phyloP scores from a whole-genome alignment of 176 grass and related monocot genomes.

The Bothriochloa decipiens region DNA sequence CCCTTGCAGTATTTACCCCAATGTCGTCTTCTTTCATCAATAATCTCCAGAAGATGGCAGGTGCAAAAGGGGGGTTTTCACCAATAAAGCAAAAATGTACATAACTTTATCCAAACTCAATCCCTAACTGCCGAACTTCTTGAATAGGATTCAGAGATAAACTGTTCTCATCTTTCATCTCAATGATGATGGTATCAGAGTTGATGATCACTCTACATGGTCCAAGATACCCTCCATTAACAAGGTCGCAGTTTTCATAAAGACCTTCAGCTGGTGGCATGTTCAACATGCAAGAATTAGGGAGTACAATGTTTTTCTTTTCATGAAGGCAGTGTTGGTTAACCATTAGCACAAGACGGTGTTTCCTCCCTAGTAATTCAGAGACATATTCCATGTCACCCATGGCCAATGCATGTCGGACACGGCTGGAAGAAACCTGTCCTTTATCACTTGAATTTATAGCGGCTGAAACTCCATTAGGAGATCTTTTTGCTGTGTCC shows the following conservation, averaged over 20 bases:
- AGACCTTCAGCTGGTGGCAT: slow-evolving; percentile 60
- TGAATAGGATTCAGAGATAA: slow-evolving; percentile 30
- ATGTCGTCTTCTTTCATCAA: not conserved
- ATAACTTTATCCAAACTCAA: slow-evolving; percentile 62
- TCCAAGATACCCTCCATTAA: slow-evolving; percentile 48
- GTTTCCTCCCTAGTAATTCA: slow-evolving; percentile 81
- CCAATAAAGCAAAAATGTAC: not conserved
- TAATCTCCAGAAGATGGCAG: slow-evolving; percentile 5
- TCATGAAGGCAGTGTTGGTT: slow-evolving; percentile 42
- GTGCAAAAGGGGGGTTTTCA: not conserved
- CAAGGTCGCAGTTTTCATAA: slow-evolving; percentile 61
- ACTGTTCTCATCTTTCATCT: slow-evolving; percentile 48
- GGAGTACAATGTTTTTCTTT: slow-evolving; percentile 43
- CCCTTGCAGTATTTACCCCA: not conserved
- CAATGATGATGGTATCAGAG: slow-evolving; percentile 44
- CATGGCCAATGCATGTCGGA: slow-evolving; percentile 72
- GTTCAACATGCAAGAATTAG: slow-evolving; percentile 75
- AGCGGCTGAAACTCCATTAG: slow-evolving; percentile 46
- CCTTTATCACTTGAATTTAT: slow-evolving; percentile 76
- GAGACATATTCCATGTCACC: slow-evolving; percentile 76
- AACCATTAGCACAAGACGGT: slow-evolving; percentile 70
- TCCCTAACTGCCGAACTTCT: slow-evolving; percentile 34
- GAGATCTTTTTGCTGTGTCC: slow-evolving; percentile 55
- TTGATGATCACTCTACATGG: slow-evolving; percentile 59
- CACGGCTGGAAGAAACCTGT: slow-evolving; percentile 88